Evolutionary conservation across 768 basidiomycete genomes (phyloP).

Genomic region (Leucocoprinus birnbaumii): DNA sequence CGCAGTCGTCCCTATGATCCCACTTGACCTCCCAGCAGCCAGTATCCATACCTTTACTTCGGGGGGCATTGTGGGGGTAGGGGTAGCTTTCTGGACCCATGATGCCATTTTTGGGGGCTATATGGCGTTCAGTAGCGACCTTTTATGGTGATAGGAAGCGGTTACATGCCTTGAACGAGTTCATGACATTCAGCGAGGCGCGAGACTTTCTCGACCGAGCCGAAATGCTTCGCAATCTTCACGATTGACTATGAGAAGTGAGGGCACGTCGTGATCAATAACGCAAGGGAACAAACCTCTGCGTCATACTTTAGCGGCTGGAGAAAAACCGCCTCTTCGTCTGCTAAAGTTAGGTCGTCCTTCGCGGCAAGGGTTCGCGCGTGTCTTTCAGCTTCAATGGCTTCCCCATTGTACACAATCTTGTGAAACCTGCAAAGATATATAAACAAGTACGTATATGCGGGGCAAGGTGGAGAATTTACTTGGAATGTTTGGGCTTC

Average conservation of each 20-base stretch:
- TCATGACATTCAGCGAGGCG: constrained; percentile 10
- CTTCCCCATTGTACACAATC: constrained; percentile 56
- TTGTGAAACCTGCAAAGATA: constrained; percentile 31
- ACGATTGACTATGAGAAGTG: constrained; percentile 23
- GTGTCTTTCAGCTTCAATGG: constrained; percentile 39
- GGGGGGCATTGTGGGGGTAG: constrained; percentile 54
- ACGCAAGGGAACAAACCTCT: constrained; percentile 37
- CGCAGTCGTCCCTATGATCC: constrained; percentile 72
- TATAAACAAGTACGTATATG: neutral
- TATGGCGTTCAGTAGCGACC: neutral
- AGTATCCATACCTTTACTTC: constrained; percentile 52
- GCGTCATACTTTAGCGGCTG: constrained; percentile 59
- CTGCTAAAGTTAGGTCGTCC: constrained; percentile 13
- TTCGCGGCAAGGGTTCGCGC: constrained; percentile 19
- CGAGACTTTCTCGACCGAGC: constrained; percentile 57
- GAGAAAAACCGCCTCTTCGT: constrained; percentile 40
- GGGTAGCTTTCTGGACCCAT: constrained; percentile 27
- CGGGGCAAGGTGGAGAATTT: neutral
- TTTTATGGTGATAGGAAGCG: neutral
- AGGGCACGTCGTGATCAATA: neutral
- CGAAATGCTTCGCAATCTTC: constrained; percentile 57
- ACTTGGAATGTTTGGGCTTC: constrained; percentile 54
- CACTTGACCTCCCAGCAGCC: constrained; percentile 79
- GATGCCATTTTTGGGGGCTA: neutral
- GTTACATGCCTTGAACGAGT: constrained; percentile 3